Percentiles rank a stretch among this genome's conserved stretches.
These are phyloP conservation scores for Didymella glomerata DNA, from an alignment of 2,329 filamentous ascomycete genomes.

Conservation along the genomic window DNA sequence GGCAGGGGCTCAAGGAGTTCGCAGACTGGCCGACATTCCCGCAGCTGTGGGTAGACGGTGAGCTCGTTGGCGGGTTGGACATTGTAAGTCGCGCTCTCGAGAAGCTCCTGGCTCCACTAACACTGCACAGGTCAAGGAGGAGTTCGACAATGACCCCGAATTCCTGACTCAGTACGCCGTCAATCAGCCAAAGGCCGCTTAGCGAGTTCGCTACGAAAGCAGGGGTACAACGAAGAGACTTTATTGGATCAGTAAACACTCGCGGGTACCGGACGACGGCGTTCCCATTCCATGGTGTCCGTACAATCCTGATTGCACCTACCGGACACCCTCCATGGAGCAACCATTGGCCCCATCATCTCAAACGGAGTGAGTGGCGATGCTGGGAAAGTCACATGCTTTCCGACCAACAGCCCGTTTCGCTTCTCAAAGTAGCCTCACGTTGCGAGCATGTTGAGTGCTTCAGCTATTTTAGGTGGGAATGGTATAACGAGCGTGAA, in stretches of 20 bases:
- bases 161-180: conserved; percentile 79
- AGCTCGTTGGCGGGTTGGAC: conserved; percentile 91
- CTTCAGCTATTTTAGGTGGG: not conserved
- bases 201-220: conserved; percentile 22
- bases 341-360: not conserved
- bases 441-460: not conserved
- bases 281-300: not conserved
- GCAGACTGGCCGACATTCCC: conserved; percentile 99
- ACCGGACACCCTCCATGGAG: not conserved
- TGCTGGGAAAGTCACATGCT: not conserved
- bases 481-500: not conserved
- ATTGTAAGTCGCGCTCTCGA: conserved; percentile 85
- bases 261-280: not conserved
- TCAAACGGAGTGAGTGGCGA: too few species aligned
- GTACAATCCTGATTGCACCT: not conserved
- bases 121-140: conserved; percentile 80
- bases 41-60: conserved; percentile 89
- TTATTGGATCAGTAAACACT: not conserved
- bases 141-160: conserved; percentile 81
- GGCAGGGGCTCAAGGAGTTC: conserved; percentile 94
- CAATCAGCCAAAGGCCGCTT: conserved; percentile 23
- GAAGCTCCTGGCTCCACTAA: conserved; percentile 34
- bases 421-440: not conserved
- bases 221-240: not conserved
- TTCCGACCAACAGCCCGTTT: too few species aligned